Evolutionary conservation across 2,329 filamentous ascomycete genomes (phyloP).

Genomic region (Triangularia verruculosa): DNA sequence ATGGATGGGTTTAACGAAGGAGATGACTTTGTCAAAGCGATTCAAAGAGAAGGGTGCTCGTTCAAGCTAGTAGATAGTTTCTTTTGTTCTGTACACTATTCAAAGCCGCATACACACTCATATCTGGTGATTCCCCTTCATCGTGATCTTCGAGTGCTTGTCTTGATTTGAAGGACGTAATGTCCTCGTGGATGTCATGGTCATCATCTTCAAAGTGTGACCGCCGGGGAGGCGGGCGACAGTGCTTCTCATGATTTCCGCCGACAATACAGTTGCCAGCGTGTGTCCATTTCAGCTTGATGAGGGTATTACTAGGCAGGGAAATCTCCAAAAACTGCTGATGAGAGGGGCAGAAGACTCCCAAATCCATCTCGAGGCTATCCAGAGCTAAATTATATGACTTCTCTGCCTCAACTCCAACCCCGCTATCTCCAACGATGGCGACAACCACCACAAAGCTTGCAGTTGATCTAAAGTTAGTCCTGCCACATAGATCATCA

Average conservation of each 20-base stretch:
- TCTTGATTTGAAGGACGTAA: background rate
- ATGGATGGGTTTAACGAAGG: background rate
- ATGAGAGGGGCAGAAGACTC: background rate
- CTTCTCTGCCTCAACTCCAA: background rate
- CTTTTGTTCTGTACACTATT: background rate
- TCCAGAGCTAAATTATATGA: background rate
- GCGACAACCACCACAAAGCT: background rate
- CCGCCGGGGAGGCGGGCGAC: background rate
- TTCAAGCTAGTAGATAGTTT: background rate
- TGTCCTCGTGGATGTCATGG: background rate
- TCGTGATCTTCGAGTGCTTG: background rate
- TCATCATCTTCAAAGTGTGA: background rate
- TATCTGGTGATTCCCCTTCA: background rate
- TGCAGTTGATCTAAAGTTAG: background rate
- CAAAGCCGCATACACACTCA: background rate
- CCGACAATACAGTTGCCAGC: background rate
- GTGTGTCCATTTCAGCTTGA: background rate
- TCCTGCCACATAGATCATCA: background rate
- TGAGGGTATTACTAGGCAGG: background rate
- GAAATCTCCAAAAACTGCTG: background rate
- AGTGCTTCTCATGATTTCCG: background rate
- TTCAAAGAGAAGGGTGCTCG: background rate
- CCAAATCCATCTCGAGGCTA: background rate
- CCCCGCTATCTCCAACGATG: background rate
- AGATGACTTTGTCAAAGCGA: background rate